Evolutionary conservation across 345 rosid species (phyloP), one percentile per base, ranked within the genome.

Genomic region (Litchi chinensis): DNA sequence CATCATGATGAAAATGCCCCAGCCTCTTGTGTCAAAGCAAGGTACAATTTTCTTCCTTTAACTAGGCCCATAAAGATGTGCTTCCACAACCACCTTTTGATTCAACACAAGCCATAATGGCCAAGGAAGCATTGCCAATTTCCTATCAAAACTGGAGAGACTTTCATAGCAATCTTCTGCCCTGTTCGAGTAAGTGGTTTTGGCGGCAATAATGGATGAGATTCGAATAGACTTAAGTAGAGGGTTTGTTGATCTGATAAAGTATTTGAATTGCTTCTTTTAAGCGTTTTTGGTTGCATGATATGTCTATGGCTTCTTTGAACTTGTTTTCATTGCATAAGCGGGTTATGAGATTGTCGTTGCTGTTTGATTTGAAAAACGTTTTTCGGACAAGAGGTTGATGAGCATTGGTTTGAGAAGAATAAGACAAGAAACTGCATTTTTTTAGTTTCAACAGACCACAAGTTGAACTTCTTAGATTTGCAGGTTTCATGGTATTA

Each of bases 221-320:
- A 73, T 85, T 78, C 4, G 93, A 91, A 80, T 93, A 95, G n/a
- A 90, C 80, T 43, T 86, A 75, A 79, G 93, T 88, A n/a, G 88
- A 83, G 74, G 97, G 94, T 13, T 76, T 78, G 26, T 83, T 85
- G 1, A 88, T 82, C 64, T 41, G 89, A 75, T 74, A 71, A 73
- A 95, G 95, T 66, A 92, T 44, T 32, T 83, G 88, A 52, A 91
- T 48, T 7, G 98, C 97, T 64, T 92, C 97, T 62, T 52, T 65
- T 6, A 88, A 68, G 44, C 88, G 91, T 41, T 79, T 89, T 46
- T 91, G 86, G 19, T 75, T 81, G 76, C 97, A 91, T 26, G 93
- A 83, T 68, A 84, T 63, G 74, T 84, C 90, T 5, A 94, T 89
- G 62, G 98, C 95, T 85, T 91, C 95, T 78, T 85, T 74, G 82